A percentile compares a stretch with the other conserved stretches of the same genome.
These are phyloP conservation scores for Lachancea kluyveri DNA, from an alignment of 805 yeast genomes.

Conservation along the genomic window DNA sequence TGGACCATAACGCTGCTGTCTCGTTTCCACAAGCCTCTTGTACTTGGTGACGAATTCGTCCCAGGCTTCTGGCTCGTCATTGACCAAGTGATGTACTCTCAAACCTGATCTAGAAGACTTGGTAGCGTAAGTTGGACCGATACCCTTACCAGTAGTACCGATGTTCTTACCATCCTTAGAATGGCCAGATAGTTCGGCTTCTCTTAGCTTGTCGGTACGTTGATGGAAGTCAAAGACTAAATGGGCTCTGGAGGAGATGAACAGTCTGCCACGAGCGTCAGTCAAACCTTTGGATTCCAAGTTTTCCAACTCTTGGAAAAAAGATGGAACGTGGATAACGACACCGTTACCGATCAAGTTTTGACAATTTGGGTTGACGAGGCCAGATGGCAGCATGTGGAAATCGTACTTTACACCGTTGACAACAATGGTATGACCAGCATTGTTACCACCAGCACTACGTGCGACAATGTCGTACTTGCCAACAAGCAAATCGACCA, in stretches of 20 bases:
- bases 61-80: conserved; percentile 89
- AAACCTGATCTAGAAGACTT: conserved; percentile 96
- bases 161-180: conserved; percentile 65
- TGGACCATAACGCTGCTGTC: conserved; percentile 87
- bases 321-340: conserved; percentile 89
- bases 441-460: conserved; percentile 98
- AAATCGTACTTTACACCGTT: conserved; percentile 85
- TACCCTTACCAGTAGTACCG: conserved; percentile 98
- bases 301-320: conserved; percentile 78
- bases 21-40: conserved; percentile 68
- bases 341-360: conserved; percentile 95
- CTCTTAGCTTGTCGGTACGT: conserved; percentile 91
- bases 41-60: conserved; percentile 76
- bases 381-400: conserved; percentile 99
- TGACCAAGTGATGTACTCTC: conserved; percentile 91
- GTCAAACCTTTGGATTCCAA: conserved; percentile 75
- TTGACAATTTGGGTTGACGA: conserved; percentile 85
- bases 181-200: conserved; percentile 66
- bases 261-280: conserved; percentile 57
- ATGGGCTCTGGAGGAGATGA: conserved; percentile 90
- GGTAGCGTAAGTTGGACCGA: conserved; percentile 96
- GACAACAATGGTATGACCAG: conserved; percentile 98
- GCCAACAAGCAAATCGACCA: conserved; percentile 92
- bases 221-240: conserved; percentile 97
- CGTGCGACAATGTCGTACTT: conserved; percentile 95